phyloP scores from a whole-genome alignment of 768 basidiomycete species.

The Lepiota subincarnata region DNA sequence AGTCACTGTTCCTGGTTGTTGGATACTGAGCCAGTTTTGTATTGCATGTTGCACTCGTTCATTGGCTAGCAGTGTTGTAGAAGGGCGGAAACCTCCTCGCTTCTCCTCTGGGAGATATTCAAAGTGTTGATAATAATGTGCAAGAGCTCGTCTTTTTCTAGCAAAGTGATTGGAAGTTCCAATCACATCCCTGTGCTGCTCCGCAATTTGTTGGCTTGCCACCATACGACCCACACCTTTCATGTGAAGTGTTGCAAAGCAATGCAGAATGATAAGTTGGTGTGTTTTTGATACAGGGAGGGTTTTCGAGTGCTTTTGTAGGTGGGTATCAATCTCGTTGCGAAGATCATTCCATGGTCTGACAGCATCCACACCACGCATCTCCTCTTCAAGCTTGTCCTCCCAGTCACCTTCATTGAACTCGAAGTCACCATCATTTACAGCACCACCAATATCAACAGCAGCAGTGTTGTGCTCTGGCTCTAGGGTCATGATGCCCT shows the following conservation, averaged over 20 bases:
- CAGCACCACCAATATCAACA: too few species aligned
- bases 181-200: constrained; percentile 26
- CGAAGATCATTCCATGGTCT: constrained; percentile 20
- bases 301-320: constrained; percentile 19
- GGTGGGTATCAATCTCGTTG: constrained; percentile 22
- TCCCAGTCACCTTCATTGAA: too few species aligned
- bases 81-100: constrained; percentile 18
- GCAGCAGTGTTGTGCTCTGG: too few species aligned
- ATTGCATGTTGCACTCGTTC: constrained; percentile 25
- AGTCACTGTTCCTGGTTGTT: constrained; percentile 28
- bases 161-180: constrained; percentile 26
- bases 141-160: constrained; percentile 20
- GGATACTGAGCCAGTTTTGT: constrained; percentile 26
- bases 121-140: constrained; percentile 31
- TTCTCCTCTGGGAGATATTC: constrained; percentile 25
- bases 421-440: too few species aligned
- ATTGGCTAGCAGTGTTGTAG: constrained; percentile 18
- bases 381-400: too few species aligned
- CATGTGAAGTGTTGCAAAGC: constrained; percentile 30
- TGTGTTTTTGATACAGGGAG: constrained; percentile 23
- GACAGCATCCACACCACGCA: too few species aligned
- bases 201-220: constrained; percentile 30
- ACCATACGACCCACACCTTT: constrained; percentile 22
- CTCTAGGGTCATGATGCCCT: too few species aligned
- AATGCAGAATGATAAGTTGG: constrained; percentile 26